Evolutionary conservation across 306 rosid genomes (phyloP), one percentile per base, ranked within the genome.

Genomic region (Leucaena leucocephala): DNA sequence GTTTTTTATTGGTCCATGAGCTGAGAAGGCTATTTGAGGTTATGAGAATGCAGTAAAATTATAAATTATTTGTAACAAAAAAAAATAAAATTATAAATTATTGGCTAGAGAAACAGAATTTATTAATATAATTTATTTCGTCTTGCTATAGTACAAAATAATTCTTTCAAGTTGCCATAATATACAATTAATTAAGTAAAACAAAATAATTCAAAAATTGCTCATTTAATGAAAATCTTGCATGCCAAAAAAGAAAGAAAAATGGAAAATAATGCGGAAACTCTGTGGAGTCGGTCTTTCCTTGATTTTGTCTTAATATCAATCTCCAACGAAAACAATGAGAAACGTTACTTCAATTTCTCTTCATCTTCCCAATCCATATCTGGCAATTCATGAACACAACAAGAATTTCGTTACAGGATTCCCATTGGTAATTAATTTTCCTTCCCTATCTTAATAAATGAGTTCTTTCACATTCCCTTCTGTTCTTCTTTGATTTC

Each of bases 401-500:
- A 70, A 46, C 76, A 69, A 40, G 35, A 58, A 44, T 63, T 49
- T 80, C 72, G 72, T 63, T 76, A 74, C 14, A 72, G 67, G 68
- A 8, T 45, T 68, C 66, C 59, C 67, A 66, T 49, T 13, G 86
- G 89, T 83, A 80, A 77, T 39, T 46, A 80, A 77, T 39, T 35
- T 80, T 62, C 49, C 67, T 38, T 73, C 44, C 45, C 39, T n/a
- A n/a, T 14, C 19, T 38, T 17, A 12, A 16, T 36, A 3, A 21
- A 5, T 39, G 3, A 39, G 38, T 55, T 22, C 52, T 57, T 55
- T 0, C 7, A 33, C 17, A 61, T 71, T 8, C 63, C n/a, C 15
- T 54, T 2, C 4, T 35, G 15, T 52, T 72, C 59, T 72, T 52
- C 67, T 10, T 36, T 36, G 6, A 36, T 36, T 72, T 3, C 5